Base-by-base conservation (phyloP, 805 yeast species). In the Priceomyces carsonii region DNA sequence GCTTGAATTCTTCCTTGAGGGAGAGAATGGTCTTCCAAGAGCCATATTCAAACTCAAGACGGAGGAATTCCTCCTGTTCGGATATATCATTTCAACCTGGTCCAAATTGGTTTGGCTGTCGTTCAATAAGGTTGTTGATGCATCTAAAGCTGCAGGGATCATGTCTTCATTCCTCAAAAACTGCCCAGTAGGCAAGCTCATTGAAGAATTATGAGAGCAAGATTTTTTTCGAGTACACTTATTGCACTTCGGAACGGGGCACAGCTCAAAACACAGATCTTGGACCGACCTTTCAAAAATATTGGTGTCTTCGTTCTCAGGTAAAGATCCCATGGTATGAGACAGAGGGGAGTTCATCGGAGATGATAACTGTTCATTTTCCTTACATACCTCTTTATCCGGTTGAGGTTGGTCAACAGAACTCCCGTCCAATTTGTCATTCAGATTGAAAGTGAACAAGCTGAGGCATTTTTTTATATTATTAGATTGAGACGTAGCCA, bases 131-230 rank as follows among this genome's bases (percentile, higher is more conserved):
- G 80, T 73, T 4, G 93, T 76, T 6, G 95, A 87, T 15, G 74
- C 74, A 49, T 86, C 95, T 47, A 87, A 66, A 5, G 86, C 86
- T 0, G 96, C 90, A 2, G 95, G 85, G 14, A 87, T 85, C 46
- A 61, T 76, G 57, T 88, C 85, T 56, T 86, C 82, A 6, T 66
- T 59, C 22, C 73, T 65, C 35, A 63, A 53, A 24, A 37, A 47
- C 30, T 33, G 53, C 23, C 57, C 58, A 6, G 53, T 33, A 28
- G 47, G 45, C 23, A 63, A 53, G 6, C 60, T 48, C 23, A 56
- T 31, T 16, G 51, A 45, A 4, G 58, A 48, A 33, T 50, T 52
- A 32, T 49, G 57, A 8, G 53, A 38, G 27, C 53, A 47, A 3
- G 50, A 41, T 29, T 51, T 38, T 18, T 56, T 47, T 26, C 56